These are phyloP conservation scores for Amylocarpus encephaloides DNA, from an alignment of 2,329 filamentous ascomycete species.

Conservation along the genomic window DNA sequence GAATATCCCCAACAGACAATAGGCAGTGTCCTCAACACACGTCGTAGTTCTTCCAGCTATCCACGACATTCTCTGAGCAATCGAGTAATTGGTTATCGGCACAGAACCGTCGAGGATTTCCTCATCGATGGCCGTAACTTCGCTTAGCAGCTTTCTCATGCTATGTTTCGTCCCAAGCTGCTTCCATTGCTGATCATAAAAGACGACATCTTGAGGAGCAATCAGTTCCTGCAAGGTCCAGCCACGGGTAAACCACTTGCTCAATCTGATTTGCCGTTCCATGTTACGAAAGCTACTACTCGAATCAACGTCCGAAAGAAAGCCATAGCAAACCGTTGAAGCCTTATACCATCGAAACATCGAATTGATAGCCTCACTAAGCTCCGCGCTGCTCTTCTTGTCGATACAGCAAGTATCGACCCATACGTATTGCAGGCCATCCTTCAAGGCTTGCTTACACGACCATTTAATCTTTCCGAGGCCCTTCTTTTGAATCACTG, in stretches of 20 bases:
- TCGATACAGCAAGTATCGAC: conserved; percentile 8
- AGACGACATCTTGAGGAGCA: conserved; percentile 1
- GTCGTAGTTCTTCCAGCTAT: neutral
- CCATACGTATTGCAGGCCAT: conserved; percentile 4
- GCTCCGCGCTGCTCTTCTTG: conserved; percentile 3
- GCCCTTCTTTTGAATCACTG: conserved; percentile 1
- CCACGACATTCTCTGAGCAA: neutral
- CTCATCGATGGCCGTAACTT: neutral
- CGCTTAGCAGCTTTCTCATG: neutral
- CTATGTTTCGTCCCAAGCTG: neutral
- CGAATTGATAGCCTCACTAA: conserved; percentile 4
- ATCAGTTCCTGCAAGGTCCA: conserved; percentile 6
- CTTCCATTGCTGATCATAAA: conserved; percentile 1
- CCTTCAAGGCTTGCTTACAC: neutral
- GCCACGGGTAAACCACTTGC: neutral
- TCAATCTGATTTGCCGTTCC: neutral
- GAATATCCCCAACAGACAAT: neutral
- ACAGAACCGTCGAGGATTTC: neutral
- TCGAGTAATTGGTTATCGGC: neutral
- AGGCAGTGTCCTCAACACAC: neutral
- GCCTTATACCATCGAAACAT: conserved; percentile 4
- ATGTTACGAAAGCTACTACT: neutral
- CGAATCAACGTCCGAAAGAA: neutral
- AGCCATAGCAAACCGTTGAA: conserved; percentile 5
- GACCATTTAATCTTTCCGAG: conserved; percentile 3